phyloP scores from a whole-genome alignment of 495 filamentous ascomycete genomes.

The Aspergillus carlsbadensis region DNA sequence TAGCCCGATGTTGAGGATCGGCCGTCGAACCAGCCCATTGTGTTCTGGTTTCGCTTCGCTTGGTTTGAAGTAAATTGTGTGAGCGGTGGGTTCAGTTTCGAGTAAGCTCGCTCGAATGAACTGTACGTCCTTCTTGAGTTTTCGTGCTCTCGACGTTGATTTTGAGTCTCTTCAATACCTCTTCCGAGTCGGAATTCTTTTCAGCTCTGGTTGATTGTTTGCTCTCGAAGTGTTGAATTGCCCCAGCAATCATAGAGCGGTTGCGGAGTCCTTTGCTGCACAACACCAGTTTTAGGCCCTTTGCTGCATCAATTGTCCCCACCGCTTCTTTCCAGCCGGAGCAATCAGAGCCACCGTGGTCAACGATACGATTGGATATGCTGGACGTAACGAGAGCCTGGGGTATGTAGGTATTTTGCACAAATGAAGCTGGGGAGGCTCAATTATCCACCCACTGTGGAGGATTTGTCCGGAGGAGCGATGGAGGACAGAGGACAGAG shows the following conservation, averaged over 20 bases:
- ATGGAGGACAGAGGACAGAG: background rate
- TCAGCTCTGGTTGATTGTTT: slow-evolving; percentile 2
- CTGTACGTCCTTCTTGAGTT: background rate
- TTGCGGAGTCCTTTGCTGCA: slow-evolving; percentile 30
- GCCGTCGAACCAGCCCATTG: slow-evolving; percentile 54
- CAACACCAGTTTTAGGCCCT: slow-evolving; percentile 31
- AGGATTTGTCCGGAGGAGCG: background rate
- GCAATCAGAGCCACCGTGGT: background rate
- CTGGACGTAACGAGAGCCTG: background rate
- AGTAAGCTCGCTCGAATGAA: background rate
- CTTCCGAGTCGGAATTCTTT: background rate
- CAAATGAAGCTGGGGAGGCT: background rate
- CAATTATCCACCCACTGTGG: slow-evolving; percentile 1
- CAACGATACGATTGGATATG: background rate
- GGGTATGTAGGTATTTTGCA: background rate
- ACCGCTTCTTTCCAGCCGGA: slow-evolving; percentile 15
- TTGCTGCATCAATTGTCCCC: slow-evolving; percentile 30
- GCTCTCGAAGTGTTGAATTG: slow-evolving; percentile 6
- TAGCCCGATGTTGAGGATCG: slow-evolving; percentile 28
- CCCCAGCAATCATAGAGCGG: slow-evolving; percentile 22
- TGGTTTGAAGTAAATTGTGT: background rate
- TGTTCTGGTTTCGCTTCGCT: slow-evolving; percentile 7
- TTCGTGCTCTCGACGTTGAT: background rate
- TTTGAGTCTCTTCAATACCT: background rate
- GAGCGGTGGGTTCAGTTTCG: slow-evolving; percentile 2